phyloP scores from a whole-genome alignment of 2,329 filamentous ascomycete genomes.

The Emmonsiellopsis sp. region DNA sequence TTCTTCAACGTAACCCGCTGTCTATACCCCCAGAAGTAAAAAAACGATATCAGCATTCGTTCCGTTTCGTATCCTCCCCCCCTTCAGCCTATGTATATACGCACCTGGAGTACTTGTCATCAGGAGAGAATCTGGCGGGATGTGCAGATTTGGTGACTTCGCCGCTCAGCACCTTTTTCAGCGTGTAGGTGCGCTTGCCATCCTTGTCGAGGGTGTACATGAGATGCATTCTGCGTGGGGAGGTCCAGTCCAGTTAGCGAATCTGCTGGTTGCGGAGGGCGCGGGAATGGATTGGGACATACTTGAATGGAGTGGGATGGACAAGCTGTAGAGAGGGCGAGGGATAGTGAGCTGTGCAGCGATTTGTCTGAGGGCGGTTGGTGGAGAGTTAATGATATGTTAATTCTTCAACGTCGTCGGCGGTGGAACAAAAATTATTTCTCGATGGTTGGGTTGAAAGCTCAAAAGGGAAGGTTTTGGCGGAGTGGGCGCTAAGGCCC shows the following conservation, averaged over 20 bases:
- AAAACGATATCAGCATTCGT: neutral
- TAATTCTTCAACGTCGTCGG: neutral
- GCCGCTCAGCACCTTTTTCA: slow-evolving; percentile 76
- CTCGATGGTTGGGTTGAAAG: neutral
- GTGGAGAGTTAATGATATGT: neutral
- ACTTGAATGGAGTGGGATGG: too few relatives aligned
- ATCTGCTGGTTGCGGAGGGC: too few relatives aligned
- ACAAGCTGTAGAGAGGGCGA: too few relatives aligned
- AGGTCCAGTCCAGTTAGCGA: neutral
- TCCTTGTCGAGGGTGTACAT: slow-evolving; percentile 77
- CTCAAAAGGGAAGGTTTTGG: neutral
- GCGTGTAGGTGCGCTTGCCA: slow-evolving; percentile 87
- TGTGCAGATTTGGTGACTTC: slow-evolving; percentile 93
- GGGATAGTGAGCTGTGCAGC: too few relatives aligned
- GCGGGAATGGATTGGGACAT: too few relatives aligned
- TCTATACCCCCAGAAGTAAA: slow-evolving; percentile 33
- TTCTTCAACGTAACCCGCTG: slow-evolving; percentile 94
- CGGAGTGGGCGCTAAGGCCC: neutral
- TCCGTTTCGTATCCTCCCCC: neutral
- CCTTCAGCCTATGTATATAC: slow-evolving; percentile 10
- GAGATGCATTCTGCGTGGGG: slow-evolving; percentile 50
- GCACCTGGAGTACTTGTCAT: slow-evolving; percentile 90
- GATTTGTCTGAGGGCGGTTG: neutral
- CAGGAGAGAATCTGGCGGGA: slow-evolving; percentile 90
- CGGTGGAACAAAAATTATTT: neutral